Base-by-base conservation (phyloP, 257 asterid species). In the Scutellaria barbata region DNA sequence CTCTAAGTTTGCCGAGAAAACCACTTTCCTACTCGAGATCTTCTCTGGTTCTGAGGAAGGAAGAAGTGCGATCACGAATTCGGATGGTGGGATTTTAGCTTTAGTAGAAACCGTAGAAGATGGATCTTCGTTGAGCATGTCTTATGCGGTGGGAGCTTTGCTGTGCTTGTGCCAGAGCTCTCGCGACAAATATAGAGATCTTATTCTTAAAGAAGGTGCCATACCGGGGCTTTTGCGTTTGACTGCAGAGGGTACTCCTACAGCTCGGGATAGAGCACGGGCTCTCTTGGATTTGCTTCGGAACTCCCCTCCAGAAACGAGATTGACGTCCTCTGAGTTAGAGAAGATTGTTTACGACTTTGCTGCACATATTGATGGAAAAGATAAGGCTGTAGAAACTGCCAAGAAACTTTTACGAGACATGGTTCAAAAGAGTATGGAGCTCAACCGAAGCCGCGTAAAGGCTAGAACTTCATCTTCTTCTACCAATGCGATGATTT, bases 211-310 rank as follows among this genome's bases (percentile, higher is more conserved):
- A 48, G 95, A 92, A 84, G 98, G 98, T 6, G 90, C 96, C 25
- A 92, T 92, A 73, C 96, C 98, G 0, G 96, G 98, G 25, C 96
- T 92, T 67, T 68, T 92, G 61, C 89, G 94, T 45, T 74, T 92
- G 50, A 89, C 98, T 46, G 96, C 92, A 18, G 98, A 92, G 82
- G 95, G 98, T 48, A 86, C 89, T 30, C 88, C 87, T 6, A 74
- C 71, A 48, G 90, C 96, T 69, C 98, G 77, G 80, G 91, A 81
- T 42, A 81, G 77, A 79, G 98, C 98, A 37, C 86, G 90, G 14
- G 60, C 80, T 22, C 95, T 89, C 55, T 72, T 92, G 85, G 95
- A 92, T 76, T 73, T 92, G 84, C 96, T 92, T 52, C 77, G 98
- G 43, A 72, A 86, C 16, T 74, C 90, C 25, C 87, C 92, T 68